Conservation (phyloP, 441 rosid species). For the Pelargonium fulgidum region DNA sequence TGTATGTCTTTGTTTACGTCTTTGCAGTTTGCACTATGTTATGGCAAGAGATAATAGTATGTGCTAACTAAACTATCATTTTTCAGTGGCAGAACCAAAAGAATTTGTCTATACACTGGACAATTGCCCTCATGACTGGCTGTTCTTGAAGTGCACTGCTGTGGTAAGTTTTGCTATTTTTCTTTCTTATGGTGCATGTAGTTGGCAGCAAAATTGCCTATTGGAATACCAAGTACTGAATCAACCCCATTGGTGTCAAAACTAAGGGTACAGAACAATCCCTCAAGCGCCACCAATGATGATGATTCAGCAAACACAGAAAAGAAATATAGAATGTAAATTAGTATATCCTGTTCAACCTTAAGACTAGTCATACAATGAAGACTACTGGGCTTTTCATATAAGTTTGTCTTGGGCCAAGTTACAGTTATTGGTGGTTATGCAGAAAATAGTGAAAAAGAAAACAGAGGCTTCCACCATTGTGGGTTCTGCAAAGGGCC, state of each 20-base stretch:
- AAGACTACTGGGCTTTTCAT: too few relatives aligned
- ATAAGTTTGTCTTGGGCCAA: too few relatives aligned
- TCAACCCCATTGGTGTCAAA: not conserved
- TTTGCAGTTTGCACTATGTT: not conserved
- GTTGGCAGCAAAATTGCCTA: not conserved
- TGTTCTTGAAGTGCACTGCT: conserved; percentile 40
- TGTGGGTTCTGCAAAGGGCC: too few relatives aligned
- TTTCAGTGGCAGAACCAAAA: conserved; percentile 36
- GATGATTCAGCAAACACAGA: too few relatives aligned
- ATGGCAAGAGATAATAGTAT: not conserved
- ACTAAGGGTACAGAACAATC: not conserved
- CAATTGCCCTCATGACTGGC: conserved; percentile 62
- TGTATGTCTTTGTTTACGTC: conserved; percentile 25
- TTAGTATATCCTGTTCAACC: too few relatives aligned
- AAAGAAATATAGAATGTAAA: too few relatives aligned
- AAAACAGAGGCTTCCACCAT: too few relatives aligned
- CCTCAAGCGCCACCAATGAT: not conserved
- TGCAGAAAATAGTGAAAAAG: too few relatives aligned
- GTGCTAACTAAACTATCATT: conserved; percentile 10
- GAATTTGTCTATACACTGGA: conserved; percentile 38
- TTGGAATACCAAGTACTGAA: not conserved
- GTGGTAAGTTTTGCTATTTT: conserved; percentile 32
- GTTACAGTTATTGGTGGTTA: too few relatives aligned
- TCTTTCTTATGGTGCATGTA: not conserved
- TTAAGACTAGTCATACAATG: too few relatives aligned